phyloP scores from a whole-genome alignment of 257 asterid species.

The Solanum appendiculatum region DNA sequence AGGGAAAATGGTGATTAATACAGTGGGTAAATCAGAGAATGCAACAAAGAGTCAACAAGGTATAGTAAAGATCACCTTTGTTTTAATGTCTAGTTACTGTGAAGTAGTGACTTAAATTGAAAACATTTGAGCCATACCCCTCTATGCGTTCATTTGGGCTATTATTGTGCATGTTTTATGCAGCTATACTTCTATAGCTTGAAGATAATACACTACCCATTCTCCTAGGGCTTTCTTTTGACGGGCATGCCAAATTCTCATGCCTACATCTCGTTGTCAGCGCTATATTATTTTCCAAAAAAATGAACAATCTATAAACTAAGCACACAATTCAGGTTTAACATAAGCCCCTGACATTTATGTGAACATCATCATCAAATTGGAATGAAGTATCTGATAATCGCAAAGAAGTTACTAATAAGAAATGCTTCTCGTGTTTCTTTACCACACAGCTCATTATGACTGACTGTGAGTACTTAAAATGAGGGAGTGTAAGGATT shows the following conservation, averaged over 20 bases:
- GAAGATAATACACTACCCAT: not conserved
- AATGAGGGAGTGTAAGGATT: not conserved
- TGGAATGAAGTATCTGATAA: not conserved
- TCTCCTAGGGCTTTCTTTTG: not conserved
- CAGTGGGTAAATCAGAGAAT: constrained; percentile 1
- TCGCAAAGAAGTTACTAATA: not conserved
- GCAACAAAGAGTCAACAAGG: constrained; percentile 17
- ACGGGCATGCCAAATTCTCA: not conserved
- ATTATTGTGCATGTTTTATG: not conserved
- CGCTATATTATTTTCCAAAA: not conserved
- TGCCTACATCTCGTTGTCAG: not conserved
- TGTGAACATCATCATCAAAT: not conserved
- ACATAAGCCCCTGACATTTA: not conserved
- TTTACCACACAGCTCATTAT: too few relatives aligned
- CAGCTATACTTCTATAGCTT: not conserved
- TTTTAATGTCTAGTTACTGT: not conserved
- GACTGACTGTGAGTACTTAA: not conserved
- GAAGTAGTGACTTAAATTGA: not conserved
- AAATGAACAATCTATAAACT: not conserved
- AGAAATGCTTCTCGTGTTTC: not conserved
- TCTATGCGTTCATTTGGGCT: not conserved
- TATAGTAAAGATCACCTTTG: not conserved
- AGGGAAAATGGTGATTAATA: constrained; percentile 6
- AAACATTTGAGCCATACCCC: not conserved
- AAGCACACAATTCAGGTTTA: not conserved